Evolutionary conservation across 371 early-diverging fungal species (phyloP).

Genomic region (Massospora cicadina): DNA sequence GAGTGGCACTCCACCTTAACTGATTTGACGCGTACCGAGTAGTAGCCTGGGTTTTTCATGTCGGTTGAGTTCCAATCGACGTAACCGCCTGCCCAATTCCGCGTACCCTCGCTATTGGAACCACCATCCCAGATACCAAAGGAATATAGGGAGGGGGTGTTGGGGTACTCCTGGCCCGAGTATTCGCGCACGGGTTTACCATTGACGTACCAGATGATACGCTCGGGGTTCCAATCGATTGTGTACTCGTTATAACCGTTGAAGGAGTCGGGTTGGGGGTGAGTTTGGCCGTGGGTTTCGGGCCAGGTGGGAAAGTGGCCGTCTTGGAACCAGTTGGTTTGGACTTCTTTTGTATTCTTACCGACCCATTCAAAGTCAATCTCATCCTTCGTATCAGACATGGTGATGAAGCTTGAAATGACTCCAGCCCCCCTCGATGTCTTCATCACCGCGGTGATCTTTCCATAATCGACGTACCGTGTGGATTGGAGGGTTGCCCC

Average conservation of each 20-base stretch:
- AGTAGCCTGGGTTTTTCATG: conserved; percentile 8
- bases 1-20: neutral
- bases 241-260: conserved; percentile 20
- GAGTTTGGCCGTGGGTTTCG: conserved; percentile 12
- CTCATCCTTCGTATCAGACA: conserved; percentile 20
- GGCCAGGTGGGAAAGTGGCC: neutral
- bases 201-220: conserved; percentile 32
- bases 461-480: conserved; percentile 11
- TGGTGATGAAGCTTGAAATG: conserved; percentile 20
- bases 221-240: conserved; percentile 34
- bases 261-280: conserved; percentile 13
- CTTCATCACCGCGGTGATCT: conserved; percentile 10
- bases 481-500: conserved; percentile 6
- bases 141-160: conserved; percentile 30
- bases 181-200: conserved; percentile 27
- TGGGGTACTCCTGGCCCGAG: conserved; percentile 23
- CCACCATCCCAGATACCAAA: conserved; percentile 57
- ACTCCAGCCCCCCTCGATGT: conserved; percentile 14
- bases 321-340: conserved; percentile 17
- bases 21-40: neutral
- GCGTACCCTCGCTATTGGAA: conserved; percentile 12
- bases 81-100: conserved; percentile 19
- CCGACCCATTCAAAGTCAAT: conserved; percentile 22
- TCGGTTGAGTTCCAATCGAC: conserved; percentile 11
- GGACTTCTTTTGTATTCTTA: conserved; percentile 4